These are phyloP conservation scores for Phlyctochytrium bullatum DNA, from an alignment of 192 early-diverging fungal species.

Conservation along the genomic window DNA sequence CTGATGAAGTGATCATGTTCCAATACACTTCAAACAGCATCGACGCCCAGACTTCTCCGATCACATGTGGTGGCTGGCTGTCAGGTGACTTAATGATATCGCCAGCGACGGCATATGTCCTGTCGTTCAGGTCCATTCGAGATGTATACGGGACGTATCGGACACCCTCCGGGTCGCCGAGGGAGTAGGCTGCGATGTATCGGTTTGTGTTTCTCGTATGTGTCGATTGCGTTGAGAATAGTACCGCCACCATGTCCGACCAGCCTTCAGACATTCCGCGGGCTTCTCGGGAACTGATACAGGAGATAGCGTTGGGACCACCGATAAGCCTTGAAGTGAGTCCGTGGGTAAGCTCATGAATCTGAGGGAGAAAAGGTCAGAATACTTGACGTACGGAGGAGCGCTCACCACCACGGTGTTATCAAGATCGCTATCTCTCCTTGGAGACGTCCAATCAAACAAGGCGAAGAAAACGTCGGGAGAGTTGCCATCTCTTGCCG, in stretches of 20 bases:
- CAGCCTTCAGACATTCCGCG: conserved; percentile 64
- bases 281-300: conserved; percentile 49
- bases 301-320: conserved; percentile 53
- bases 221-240: conserved; percentile 33
- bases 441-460: conserved; percentile 63
- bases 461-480: background rate
- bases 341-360: conserved; percentile 64
- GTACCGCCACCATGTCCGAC: conserved; percentile 49
- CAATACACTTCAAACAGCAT: conserved; percentile 58
- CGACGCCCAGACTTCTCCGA: conserved; percentile 57
- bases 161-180: conserved; percentile 37
- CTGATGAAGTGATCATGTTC: conserved; percentile 45
- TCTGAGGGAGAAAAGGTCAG: conserved; percentile 26
- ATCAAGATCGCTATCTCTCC: conserved; percentile 53
- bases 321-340: conserved; percentile 59
- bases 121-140: conserved; percentile 28
- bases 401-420: conserved; percentile 29
- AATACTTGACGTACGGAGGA: background rate
- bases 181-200: conserved; percentile 43
- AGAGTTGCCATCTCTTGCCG: background rate
- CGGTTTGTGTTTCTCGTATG: conserved; percentile 35
- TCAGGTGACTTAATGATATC: conserved; percentile 31
- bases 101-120: conserved; percentile 18
- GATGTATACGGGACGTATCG: conserved; percentile 58
- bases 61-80: conserved; percentile 28